phyloP scores from a whole-genome alignment of 805 yeast genomes.

The Zygoascus ofunaensis region DNA sequence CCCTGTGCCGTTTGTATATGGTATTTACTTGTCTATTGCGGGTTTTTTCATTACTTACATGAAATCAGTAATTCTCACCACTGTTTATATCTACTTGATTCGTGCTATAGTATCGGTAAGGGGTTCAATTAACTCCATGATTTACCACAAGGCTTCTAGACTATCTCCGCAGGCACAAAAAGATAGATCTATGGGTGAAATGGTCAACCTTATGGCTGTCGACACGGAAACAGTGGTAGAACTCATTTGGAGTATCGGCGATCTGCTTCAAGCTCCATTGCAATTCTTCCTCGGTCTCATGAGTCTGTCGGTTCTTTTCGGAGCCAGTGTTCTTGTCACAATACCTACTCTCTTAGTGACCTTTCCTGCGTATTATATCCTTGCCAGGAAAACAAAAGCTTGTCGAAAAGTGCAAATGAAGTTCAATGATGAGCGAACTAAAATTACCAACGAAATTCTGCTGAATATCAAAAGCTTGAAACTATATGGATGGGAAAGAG shows the following conservation, averaged over 20 bases:
- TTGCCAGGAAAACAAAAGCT: constrained; percentile 60
- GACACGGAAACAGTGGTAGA: constrained; percentile 87
- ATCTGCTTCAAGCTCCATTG: constrained; percentile 90
- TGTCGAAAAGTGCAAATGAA: constrained; percentile 79
- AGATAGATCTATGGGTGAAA: constrained; percentile 76
- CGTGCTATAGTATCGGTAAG: constrained; percentile 62
- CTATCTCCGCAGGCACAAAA: constrained; percentile 60
- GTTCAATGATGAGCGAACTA: constrained; percentile 83
- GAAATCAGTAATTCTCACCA: constrained; percentile 73
- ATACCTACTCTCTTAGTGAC: constrained; percentile 64
- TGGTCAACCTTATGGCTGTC: constrained; percentile 89
- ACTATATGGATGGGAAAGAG: constrained; percentile 91
- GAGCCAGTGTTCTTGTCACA: constrained; percentile 93
- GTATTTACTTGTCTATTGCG: constrained; percentile 62
- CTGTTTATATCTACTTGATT: constrained; percentile 65
- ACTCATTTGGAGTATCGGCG: constrained; percentile 64
- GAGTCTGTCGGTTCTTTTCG: constrained; percentile 63
- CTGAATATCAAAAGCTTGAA: constrained; percentile 86
- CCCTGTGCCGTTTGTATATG: constrained; percentile 52
- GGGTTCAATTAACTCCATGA: constrained; percentile 51
- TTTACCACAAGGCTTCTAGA: constrained; percentile 60
- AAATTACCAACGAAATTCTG: constrained; percentile 75
- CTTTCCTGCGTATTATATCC: constrained; percentile 67
- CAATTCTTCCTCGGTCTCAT: constrained; percentile 69
- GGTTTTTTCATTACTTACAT: constrained; percentile 70